Evolutionary conservation across 2,329 filamentous ascomycete genomes (phyloP), one percentile per base, ranked within the genome.

Genomic region (Sphaerulina vaccinii): DNA sequence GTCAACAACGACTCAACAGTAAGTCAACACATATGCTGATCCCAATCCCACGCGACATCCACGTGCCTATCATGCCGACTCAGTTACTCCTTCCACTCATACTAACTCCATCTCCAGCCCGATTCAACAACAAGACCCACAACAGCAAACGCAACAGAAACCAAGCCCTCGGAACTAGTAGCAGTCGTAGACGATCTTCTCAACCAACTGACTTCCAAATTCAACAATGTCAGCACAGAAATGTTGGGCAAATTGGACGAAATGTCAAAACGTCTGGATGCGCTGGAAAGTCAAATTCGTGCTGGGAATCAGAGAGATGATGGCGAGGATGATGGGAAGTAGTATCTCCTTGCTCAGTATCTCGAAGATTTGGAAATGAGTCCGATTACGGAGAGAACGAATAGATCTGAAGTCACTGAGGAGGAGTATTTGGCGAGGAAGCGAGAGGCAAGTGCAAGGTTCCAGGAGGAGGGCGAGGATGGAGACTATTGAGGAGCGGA

Each of bases 181-280:
- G 83, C 82, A 5, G 88, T 91, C 1, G 86, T 96, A 1, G 91
- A 96, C 62, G 90, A 96, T 33, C 79, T 96, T 2, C 76, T 96
- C 5, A 90, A 91, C 67, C 86, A 89, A 37, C 75, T 96, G 0
- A 89, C 87, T 42, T 86, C 83, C 69, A 95, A 95, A 69, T 96
- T 96, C 70, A 85, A 87, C 15, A 83, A 81, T 10, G 85, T 96
- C 3, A 95, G 88, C 10, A 87, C 83, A 52, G 91, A 96, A 71
- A 86, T 96, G 53, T 89, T 95, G 62, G 81, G 87, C 29, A 96
- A 95, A 74, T 88, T 96, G 87, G 91, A 96, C 67, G 90, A 95
- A 58, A 96, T 96, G 90, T 87, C 88, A 10, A 80, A 86, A 57
- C 83, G 91, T 21, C 75, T 96, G 22, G 91, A 96, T 67, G 89